These are phyloP conservation scores for Nicotiana sylvestris DNA, from an alignment of 257 asterid genomes.

Conservation along the genomic window DNA sequence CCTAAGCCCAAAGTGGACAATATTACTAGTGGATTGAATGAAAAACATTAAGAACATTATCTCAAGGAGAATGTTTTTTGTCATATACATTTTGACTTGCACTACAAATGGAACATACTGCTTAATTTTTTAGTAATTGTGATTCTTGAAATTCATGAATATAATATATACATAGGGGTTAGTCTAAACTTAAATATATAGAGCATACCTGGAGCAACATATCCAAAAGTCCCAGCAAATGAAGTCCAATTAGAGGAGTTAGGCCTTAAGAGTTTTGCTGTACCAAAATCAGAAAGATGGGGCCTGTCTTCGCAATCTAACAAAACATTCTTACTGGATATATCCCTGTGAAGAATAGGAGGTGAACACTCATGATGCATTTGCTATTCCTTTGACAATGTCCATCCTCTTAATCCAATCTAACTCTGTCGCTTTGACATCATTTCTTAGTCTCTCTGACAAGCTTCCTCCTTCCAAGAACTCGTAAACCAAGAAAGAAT, in stretches of 20 bases:
- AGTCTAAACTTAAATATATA: neutral
- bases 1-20: too few relatives aligned
- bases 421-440: conserved; percentile 18
- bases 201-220: conserved; percentile 31
- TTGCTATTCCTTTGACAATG: conserved; percentile 24
- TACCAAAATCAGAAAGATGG: conserved; percentile 26
- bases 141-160: neutral
- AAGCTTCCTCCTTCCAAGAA: conserved; percentile 33
- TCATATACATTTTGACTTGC: neutral
- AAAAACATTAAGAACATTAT: neutral
- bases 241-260: conserved; percentile 26
- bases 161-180: neutral
- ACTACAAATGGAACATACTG: neutral
- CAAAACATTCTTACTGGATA: conserved; percentile 36
- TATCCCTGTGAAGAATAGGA: conserved; percentile 36
- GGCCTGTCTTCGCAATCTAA: conserved; percentile 17
- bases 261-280: conserved; percentile 16
- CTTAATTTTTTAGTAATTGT: too few relatives aligned
- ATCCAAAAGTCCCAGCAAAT: conserved; percentile 31
- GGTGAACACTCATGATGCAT: conserved; percentile 38
- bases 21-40: too few relatives aligned
- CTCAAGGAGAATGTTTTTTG: neutral
- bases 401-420: conserved; percentile 25
- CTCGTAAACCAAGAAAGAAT: conserved; percentile 28
- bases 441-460: conserved; percentile 6